phyloP scores from a whole-genome alignment of 139 green algal genomes.

The Coccomyxa sp. region DNA sequence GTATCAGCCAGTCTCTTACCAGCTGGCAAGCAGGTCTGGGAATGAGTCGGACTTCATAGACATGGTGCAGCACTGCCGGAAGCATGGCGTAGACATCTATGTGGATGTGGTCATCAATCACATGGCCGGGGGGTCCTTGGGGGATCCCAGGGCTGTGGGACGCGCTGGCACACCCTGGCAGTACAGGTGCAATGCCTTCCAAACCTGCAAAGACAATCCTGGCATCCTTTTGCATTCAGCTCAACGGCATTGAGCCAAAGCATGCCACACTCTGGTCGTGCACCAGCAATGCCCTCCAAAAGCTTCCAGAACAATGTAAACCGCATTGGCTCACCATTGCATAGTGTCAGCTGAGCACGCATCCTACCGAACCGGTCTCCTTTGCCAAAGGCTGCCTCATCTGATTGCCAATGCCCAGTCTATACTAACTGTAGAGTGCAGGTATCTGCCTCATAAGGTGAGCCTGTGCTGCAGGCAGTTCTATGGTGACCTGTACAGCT shows the following conservation, averaged over 20 bases:
- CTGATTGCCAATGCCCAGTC: too few relatives aligned
- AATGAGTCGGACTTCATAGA: neutral
- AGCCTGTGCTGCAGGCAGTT: neutral
- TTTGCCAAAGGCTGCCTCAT: too few relatives aligned
- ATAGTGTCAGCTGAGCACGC: too few relatives aligned
- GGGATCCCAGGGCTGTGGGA: neutral
- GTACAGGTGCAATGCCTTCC: neutral
- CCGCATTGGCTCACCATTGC: too few relatives aligned
- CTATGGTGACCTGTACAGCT: neutral
- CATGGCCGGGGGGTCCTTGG: neutral
- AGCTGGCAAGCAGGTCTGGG: neutral
- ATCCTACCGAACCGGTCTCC: too few relatives aligned
- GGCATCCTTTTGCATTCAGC: too few relatives aligned
- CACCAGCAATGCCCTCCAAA: too few relatives aligned
- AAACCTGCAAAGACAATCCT: too few relatives aligned
- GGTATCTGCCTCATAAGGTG: too few relatives aligned
- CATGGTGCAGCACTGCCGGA: neutral
- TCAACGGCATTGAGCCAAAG: too few relatives aligned
- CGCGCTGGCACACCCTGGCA: neutral
- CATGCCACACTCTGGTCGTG: too few relatives aligned
- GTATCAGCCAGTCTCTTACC: neutral
- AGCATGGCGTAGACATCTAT: neutral
- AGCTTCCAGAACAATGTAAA: too few relatives aligned
- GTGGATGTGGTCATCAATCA: neutral
- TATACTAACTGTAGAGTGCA: neutral